phyloP scores from a whole-genome alignment of 768 basidiomycete species.

The Leccinum sublutescens region DNA sequence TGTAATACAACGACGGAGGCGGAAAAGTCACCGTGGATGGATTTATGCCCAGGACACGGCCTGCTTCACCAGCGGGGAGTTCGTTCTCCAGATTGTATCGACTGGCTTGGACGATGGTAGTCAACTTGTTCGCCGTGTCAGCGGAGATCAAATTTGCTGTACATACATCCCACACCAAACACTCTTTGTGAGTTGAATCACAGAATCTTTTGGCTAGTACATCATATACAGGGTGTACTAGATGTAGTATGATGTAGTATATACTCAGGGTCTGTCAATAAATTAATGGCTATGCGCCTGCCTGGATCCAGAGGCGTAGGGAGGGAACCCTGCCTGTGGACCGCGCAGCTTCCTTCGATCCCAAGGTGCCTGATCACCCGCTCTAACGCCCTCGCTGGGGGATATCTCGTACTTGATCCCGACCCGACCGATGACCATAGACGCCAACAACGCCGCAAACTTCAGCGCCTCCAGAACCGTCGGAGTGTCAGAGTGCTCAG shows the following conservation, averaged over 20 bases:
- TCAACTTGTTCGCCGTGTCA: neutral
- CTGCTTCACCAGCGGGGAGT: slow-evolving; percentile 1
- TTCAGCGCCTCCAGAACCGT: slow-evolving; percentile 51
- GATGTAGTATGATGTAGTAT: neutral
- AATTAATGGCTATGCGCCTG: slow-evolving; percentile 9
- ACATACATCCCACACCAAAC: no score
- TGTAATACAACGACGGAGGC: neutral
- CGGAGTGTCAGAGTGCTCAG: slow-evolving; percentile 32
- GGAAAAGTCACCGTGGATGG: slow-evolving; percentile 14
- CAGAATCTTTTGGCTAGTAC: no score
- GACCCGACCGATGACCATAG: slow-evolving; percentile 39
- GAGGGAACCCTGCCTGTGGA: neutral
- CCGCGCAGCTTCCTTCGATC: slow-evolving; percentile 16
- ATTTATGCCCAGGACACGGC: neutral
- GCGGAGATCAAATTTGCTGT: neutral
- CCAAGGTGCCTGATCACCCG: slow-evolving; percentile 44
- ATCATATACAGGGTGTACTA: neutral
- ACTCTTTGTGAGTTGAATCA: no score
- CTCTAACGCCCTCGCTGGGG: slow-evolving; percentile 17
- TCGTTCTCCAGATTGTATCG: slow-evolving; percentile 6
- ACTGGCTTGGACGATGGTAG: neutral
- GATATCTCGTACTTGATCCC: slow-evolving; percentile 26
- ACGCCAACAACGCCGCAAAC: slow-evolving; percentile 48
- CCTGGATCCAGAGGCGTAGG: slow-evolving; percentile 9
- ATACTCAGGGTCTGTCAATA: neutral